Evolutionary conservation across 768 basidiomycete species (phyloP).

Genomic region (Rhodotorula graminis): DNA sequence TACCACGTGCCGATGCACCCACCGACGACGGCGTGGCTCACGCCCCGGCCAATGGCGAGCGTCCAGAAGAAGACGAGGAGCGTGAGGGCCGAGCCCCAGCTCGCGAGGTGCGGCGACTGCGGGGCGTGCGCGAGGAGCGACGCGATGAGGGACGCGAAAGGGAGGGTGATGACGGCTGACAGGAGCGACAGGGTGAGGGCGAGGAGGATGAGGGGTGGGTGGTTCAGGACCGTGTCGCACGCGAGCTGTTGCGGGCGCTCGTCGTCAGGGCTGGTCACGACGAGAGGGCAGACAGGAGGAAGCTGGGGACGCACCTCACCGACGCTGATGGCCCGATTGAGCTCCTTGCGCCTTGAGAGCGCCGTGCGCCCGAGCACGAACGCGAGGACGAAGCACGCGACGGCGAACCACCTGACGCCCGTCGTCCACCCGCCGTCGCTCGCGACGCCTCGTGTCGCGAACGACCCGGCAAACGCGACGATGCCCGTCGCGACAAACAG

Average conservation of each 20-base stretch:
- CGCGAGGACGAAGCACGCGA: slow-evolving; percentile 67
- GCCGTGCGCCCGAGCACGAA: slow-evolving; percentile 61
- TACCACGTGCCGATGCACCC: slow-evolving; percentile 91
- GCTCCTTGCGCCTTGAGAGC: slow-evolving; percentile 56
- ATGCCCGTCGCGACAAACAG: slow-evolving; percentile 17
- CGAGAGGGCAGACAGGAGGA: neutral
- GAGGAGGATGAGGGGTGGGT: slow-evolving; percentile 69
- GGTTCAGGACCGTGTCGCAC: slow-evolving; percentile 63
- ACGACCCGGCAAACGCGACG: slow-evolving; percentile 21
- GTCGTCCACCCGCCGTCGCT: slow-evolving; percentile 21
- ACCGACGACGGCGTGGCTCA: slow-evolving; percentile 68
- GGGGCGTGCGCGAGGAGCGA: slow-evolving; percentile 66
- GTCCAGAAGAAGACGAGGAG: slow-evolving; percentile 65
- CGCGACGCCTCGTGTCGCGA: slow-evolving; percentile 5
- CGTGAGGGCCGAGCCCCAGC: slow-evolving; percentile 60
- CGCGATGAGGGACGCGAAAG: slow-evolving; percentile 74
- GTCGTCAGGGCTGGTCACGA: neutral
- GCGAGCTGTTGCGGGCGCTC: slow-evolving; percentile 50
- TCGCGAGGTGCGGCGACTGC: slow-evolving; percentile 44
- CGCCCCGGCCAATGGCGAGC: slow-evolving; percentile 71
- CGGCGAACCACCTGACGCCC: slow-evolving; percentile 70
- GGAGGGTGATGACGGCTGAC: slow-evolving; percentile 66
- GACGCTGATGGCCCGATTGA: slow-evolving; percentile 52
- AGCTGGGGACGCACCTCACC: slow-evolving; percentile 46
- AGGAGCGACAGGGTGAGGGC: slow-evolving; percentile 68